Percentiles rank a stretch among this genome's conserved stretches.
Evolutionary conservation across 1,284 basidiomycete species (phyloP).

Genomic region (Puccinia novopanici): DNA sequence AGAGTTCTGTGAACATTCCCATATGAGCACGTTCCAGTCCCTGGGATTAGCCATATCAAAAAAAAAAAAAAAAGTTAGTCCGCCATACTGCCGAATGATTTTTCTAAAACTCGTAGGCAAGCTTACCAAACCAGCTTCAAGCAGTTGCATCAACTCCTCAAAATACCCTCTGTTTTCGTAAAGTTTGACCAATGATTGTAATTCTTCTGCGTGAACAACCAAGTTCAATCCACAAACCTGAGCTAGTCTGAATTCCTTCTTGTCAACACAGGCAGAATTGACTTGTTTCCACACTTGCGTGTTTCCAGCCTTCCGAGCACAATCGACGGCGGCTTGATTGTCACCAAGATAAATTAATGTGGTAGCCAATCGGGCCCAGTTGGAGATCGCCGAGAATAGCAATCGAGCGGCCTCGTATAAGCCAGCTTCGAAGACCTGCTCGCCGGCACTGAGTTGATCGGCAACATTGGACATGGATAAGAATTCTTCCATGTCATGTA

Average conservation of each 20-base stretch:
- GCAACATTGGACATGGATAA: slow-evolving; percentile 98
- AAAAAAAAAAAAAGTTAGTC: neutral
- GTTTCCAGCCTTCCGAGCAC: slow-evolving; percentile 96
- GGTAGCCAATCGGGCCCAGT: slow-evolving; percentile 96
- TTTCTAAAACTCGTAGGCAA: neutral
- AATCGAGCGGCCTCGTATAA: slow-evolving; percentile 96
- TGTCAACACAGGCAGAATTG: slow-evolving; percentile 96
- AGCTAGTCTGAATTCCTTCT: slow-evolving; percentile 92
- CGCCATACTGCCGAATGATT: too few species aligned
- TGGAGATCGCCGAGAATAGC: slow-evolving; percentile 93
- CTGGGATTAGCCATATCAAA: slow-evolving; percentile 26
- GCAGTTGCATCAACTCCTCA: slow-evolving; percentile 84
- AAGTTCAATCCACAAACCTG: slow-evolving; percentile 98
- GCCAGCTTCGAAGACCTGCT: slow-evolving; percentile 99
- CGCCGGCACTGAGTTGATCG: slow-evolving; percentile 71
- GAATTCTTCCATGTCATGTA: slow-evolving; percentile 99
- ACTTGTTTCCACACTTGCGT: slow-evolving; percentile 99
- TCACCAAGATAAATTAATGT: slow-evolving; percentile 98
- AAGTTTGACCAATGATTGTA: slow-evolving; percentile 74
- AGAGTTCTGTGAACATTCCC: slow-evolving; percentile 81
- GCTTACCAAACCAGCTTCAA: slow-evolving; percentile 89
- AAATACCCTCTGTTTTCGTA: slow-evolving; percentile 93
- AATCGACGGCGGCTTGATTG: slow-evolving; percentile 97
- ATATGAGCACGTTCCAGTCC: slow-evolving; percentile 86
- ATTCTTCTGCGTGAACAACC: slow-evolving; percentile 92